These are phyloP conservation scores for Talaromyces rugulosus DNA, from an alignment of 2,329 filamentous ascomycete species.

Conservation along the genomic window DNA sequence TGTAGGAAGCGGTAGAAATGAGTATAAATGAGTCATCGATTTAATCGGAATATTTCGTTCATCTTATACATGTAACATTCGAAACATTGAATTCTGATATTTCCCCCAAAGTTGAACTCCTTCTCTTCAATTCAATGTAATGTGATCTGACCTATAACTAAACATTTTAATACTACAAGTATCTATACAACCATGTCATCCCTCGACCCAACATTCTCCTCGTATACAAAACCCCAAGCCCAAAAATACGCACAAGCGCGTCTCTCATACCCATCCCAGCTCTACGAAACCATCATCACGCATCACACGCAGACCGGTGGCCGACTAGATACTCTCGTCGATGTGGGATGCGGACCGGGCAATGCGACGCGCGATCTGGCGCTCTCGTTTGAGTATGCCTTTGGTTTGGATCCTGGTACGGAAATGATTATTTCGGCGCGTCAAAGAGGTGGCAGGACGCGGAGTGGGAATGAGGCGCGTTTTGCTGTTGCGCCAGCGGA, in stretches of 20 bases:
- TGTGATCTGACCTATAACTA: background rate
- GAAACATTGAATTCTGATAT: background rate
- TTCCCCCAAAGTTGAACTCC: too few species aligned
- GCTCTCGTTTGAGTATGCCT: constrained; percentile 41
- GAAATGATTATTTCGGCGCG: constrained; percentile 52
- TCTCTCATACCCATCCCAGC: constrained; percentile 43
- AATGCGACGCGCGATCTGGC: constrained; percentile 45
- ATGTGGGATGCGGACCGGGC: constrained; percentile 58
- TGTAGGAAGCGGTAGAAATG: background rate
- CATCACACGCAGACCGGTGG: constrained; percentile 48
- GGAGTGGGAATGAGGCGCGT: constrained; percentile 27
- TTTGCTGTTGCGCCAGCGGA: constrained; percentile 47
- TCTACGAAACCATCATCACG: constrained; percentile 47
- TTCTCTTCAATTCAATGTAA: too few species aligned
- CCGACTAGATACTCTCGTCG: constrained; percentile 41
- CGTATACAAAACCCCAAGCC: constrained; percentile 21
- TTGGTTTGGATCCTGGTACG: constrained; percentile 50
- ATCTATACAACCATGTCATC: background rate
- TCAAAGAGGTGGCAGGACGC: constrained; percentile 25
- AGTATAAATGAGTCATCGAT: background rate
- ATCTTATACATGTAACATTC: background rate
- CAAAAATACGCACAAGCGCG: constrained; percentile 39
- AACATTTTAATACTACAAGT: background rate
- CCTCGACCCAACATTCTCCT: constrained; percentile 19
- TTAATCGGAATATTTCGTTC: background rate